phyloP scores from a whole-genome alignment of 441 rosid species.

The Bocquillonia castaneifolia region DNA sequence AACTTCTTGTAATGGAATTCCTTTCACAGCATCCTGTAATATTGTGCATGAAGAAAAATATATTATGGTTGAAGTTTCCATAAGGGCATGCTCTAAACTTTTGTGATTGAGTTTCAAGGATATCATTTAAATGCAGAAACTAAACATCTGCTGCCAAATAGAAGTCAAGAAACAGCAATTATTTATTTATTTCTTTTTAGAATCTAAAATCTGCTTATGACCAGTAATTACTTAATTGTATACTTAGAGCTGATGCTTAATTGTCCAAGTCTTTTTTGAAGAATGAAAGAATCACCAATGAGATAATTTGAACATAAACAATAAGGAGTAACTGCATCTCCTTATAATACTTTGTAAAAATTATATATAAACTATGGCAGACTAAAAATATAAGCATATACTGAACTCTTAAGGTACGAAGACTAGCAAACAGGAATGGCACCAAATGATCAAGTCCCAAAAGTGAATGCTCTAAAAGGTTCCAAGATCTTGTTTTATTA shows the following conservation, averaged over 20 bases:
- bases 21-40: slow-evolving; percentile 51
- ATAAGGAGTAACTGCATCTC: background rate
- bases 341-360: background rate
- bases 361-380: background rate
- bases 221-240: background rate
- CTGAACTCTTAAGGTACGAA: background rate
- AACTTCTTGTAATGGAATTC: slow-evolving; percentile 55
- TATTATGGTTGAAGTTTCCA: slow-evolving; percentile 1
- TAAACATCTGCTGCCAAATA: background rate
- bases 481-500: background rate
- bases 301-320: background rate
- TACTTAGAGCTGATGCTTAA: background rate
- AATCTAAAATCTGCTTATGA: background rate
- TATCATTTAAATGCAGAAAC: background rate
- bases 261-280: background rate
- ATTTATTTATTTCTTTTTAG: background rate
- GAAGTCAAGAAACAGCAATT: background rate
- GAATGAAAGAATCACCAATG: background rate
- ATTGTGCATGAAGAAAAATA: slow-evolving; percentile 2
- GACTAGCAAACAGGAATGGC: background rate
- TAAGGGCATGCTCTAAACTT: background rate
- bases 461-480: background rate
- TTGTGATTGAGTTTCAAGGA: background rate
- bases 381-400: slow-evolving; percentile 1
- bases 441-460: background rate